Base-by-base conservation (phyloP, 164 flowering plant species). In the Nelumbo lutea region DNA sequence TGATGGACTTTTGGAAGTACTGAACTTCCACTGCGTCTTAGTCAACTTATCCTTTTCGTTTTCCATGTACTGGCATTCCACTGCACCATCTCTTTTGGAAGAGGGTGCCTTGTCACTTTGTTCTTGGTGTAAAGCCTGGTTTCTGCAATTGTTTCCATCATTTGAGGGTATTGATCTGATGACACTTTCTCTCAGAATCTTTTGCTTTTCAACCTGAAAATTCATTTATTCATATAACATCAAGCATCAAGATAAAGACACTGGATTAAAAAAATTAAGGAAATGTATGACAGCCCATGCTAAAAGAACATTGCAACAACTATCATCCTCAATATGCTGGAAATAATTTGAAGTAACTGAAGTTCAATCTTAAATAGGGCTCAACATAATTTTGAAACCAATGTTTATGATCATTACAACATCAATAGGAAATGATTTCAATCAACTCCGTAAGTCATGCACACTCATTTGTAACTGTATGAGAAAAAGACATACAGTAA, bases 151-250 rank as follows among this genome's bases (percentile, higher is more conserved):
- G 68, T 45, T n/a, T 64, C 71, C 83, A 69, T 74, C 79, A 39
- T 71, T 62, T 66, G 71, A 44, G 76, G 62, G 44, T 56, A 6
- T 59, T 64, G 80, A 68, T 73, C 73, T 84, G 61, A 74, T 76
- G 4, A 59, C 73, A 79, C 84, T 83, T 71, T 73, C 79, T 73
- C 74, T 87, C 73, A 90, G 77, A 79, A 89, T 86, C 78, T 78
- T 91, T 76, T 87, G 91, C 76, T 85, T 93, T 70, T 90, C 94
- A 53, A 91, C 91, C 97, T 91, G 80, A 6, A 64, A 11, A 46
- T 46, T 40, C 59, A 2, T 45, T 5, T n/a, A 39, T 9, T 9
- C 14, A 53, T 53, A 15, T 10, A 53, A 53, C 14, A 53, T 53
- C 3, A 53, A 53, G 14, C 2, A 14, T 53, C 14, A 15, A 53